Evolutionary conservation across 2,329 filamentous ascomycete genomes (phyloP), one percentile per base, ranked within the genome.

Genomic region (Rachicladosporium sp.): DNA sequence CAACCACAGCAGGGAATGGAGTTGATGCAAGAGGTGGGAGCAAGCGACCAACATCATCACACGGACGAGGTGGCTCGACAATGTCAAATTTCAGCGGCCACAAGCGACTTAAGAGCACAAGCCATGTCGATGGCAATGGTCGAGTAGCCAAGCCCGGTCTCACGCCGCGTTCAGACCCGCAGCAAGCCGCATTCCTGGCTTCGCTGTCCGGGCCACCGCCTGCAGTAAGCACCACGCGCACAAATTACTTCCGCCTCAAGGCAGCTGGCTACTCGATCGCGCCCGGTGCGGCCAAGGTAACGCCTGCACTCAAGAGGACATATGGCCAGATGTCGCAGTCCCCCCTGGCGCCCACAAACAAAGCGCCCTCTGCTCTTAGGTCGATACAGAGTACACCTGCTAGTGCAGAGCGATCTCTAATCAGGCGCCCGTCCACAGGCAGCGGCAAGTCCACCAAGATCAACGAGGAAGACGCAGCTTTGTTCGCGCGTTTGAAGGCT

Each of bases 201-300:
- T 46, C 50, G 4, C 30, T 46, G 13, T 29, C 29, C 46, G 51
- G 44, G 13, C 35, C 21, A 51, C 53, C 30, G 50, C 61, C 31
- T 21, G 35, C 44, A 31, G 39, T 43, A n/a, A 65, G 67, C 49
- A 64, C 62, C 3, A 71, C 68, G 0, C 59, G 64, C 21, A 65
- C 67, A 0, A 66, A 67, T 37, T 74, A 69, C 51, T 74, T 73
- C 56, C 56, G 61, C 33, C 56, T 72, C 23, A 67, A 68, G 38
- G 67, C 68, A 1, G 54, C 65, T 48, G 70, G 69, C 6, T 41
- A 41, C 30, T 34, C 36, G 10, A 34, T 41, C 7, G 38, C 38
- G 4, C 38, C 38, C 8, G 15, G 15, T 19, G 15, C 15, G 15
- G 15, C 15, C 15, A 19, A 19, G 15, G 15, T 19, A 19, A 41